A percentile compares a stretch with the other conserved stretches of the same genome.
Evolutionary conservation across 2,329 filamentous ascomycete genomes (phyloP).

Genomic region (Zymoseptoria brevis): DNA sequence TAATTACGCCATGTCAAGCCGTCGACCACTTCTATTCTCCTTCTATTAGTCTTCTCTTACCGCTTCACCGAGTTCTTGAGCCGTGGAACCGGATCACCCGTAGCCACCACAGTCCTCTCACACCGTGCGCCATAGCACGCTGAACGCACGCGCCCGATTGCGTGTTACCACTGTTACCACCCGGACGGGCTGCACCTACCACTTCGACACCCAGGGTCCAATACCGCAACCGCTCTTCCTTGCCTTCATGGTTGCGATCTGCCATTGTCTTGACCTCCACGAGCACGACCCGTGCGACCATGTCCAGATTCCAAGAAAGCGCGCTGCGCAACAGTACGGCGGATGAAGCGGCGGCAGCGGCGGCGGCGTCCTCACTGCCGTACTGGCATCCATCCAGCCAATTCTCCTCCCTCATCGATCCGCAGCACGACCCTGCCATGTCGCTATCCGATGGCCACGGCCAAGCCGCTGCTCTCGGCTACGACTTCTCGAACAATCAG

Average conservation of each 20-base stretch:
- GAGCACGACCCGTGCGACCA: background rate
- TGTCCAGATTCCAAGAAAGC: conserved; percentile 19
- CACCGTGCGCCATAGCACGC: background rate
- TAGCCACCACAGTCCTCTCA: background rate
- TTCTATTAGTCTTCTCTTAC: background rate
- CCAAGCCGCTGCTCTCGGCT: background rate
- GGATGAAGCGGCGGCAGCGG: background rate
- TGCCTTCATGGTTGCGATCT: background rate
- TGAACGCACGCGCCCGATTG: background rate
- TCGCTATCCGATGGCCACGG: background rate
- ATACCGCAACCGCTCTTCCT: background rate
- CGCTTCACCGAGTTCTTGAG: background rate
- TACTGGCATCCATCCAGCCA: conserved; percentile 20
- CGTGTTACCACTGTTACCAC: background rate
- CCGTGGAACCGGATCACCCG: background rate
- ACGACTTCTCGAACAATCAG: conserved; percentile 3
- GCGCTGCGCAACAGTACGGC: conserved; percentile 17
- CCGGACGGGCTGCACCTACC: background rate
- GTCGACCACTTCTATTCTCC: background rate
- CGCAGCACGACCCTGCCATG: conserved; percentile 9
- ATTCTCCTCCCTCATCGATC: conserved; percentile 19
- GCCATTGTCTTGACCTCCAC: background rate
- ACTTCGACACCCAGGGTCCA: background rate
- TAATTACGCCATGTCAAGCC: background rate
- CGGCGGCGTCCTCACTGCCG: conserved; percentile 11